These are phyloP conservation scores for Hanseniaspora vineae DNA, from an alignment of 805 yeast species.

Conservation along the genomic window DNA sequence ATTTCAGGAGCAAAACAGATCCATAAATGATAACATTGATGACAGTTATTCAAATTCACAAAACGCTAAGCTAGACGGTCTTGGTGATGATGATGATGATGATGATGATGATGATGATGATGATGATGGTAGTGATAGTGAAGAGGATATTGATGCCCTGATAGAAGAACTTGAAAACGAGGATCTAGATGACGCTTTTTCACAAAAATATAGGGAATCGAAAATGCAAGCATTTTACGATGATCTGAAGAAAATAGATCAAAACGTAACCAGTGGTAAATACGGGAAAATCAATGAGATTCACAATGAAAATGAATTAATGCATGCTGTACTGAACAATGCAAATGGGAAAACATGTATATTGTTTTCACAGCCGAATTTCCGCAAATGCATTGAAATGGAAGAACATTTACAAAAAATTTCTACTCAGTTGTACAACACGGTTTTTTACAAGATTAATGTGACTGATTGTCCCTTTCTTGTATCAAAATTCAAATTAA, in stretches of 20 bases:
- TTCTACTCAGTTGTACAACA: constrained; percentile 44
- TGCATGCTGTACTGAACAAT: constrained; percentile 33
- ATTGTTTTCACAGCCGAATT: constrained; percentile 51
- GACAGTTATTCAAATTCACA: not conserved
- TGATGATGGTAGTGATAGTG: constrained; percentile 12
- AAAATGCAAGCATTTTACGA: constrained; percentile 44
- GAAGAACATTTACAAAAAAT: constrained; percentile 31
- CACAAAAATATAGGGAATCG: constrained; percentile 44
- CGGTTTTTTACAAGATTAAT: constrained; percentile 40
- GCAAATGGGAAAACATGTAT: constrained; percentile 27
- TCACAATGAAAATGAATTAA: constrained; percentile 41
- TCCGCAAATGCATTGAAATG: constrained; percentile 49
- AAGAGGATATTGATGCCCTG: constrained; percentile 27
- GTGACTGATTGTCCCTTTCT: constrained; percentile 65
- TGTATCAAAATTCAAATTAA: constrained; percentile 46
- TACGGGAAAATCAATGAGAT: constrained; percentile 32
- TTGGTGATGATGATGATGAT: constrained; percentile 2
- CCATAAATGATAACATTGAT: not conserved
- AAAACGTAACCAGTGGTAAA: constrained; percentile 26
- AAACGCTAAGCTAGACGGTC: not conserved
- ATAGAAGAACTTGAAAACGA: constrained; percentile 29
- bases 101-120: constrained; percentile 9
- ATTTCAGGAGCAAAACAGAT: not conserved
- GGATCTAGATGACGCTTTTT: constrained; percentile 37
- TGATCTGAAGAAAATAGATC: constrained; percentile 26